Evolutionary conservation across 2,329 filamentous ascomycete species (phyloP), one percentile per base, ranked within the genome.

Genomic region (Monosporascus sp.): DNA sequence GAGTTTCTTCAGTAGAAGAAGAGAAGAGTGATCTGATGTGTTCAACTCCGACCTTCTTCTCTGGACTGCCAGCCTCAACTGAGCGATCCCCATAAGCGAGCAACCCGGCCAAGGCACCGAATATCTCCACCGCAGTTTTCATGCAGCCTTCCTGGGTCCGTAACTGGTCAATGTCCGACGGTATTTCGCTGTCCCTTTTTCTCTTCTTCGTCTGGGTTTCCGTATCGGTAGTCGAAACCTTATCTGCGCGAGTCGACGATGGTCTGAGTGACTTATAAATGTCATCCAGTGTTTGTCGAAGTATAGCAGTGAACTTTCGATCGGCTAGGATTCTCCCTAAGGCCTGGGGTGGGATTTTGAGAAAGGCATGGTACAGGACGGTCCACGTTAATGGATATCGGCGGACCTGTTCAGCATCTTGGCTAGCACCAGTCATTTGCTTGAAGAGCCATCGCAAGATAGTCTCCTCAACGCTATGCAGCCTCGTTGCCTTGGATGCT

Each of bases 251-350:
- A 7, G 47, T 48, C 49, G 52, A 11, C n/a, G 50, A 49, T 24
- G 58, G 50, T 54, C 37, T 57, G 37, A 44, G 59, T 9, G 71
- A 64, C 4, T 62, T 65, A 1, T 76, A 75, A 38, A 80, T 59
- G 24, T 90, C 86, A 47, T 81, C 76, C 47, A 91, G 70, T 0
- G 85, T 82, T 60, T 83, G 80, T 60, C 85, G 82, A 43, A 95
- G 67, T 9, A 90, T 80, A 1, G 72, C 70, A 37, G 88, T 71
- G 50, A 95, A 89, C 46, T 82, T 79, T 52, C 85, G 78, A 53
- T 91, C 85, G 22, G 82, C 84, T 6, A 96, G 76, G 4, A 88
- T 83, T 53, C 84, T 84, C 8, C 89, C 88, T 24, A 89, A 75
- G 11, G 83, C 85, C 46, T 87, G 84, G 0, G 84, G 73, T 0